Evolutionary conservation across 2,329 filamentous ascomycete species (phyloP).

Genomic region (Trichoderma arundinaceum): DNA sequence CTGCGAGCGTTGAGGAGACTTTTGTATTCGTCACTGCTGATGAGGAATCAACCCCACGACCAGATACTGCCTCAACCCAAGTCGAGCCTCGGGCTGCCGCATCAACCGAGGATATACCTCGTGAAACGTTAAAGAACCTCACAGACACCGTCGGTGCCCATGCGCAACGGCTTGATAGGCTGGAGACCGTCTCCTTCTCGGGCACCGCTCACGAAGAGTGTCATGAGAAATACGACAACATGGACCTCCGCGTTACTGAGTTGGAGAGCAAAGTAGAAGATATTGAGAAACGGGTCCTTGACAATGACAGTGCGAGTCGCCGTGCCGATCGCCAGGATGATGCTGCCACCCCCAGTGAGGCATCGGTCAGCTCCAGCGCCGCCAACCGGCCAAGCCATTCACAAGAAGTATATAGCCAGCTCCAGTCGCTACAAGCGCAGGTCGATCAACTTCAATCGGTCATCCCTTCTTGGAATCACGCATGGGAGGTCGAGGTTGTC

Average conservation of each 20-base stretch:
- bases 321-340: constrained; percentile 48
- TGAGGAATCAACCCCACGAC: constrained; percentile 31
- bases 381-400: constrained; percentile 49
- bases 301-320: constrained; percentile 52
- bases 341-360: constrained; percentile 53
- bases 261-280: constrained; percentile 69
- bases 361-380: constrained; percentile 53
- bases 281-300: constrained; percentile 59
- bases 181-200: constrained; percentile 74
- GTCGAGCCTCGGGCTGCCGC: constrained; percentile 38
- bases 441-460: constrained; percentile 63
- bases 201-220: constrained; percentile 71
- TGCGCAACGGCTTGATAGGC: constrained; percentile 67
- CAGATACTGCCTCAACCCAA: constrained; percentile 40
- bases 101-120: constrained; percentile 38
- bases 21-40: constrained; percentile 38
- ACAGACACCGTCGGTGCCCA: constrained; percentile 63
- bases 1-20: constrained; percentile 35
- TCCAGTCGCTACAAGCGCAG: constrained; percentile 57
- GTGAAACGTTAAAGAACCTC: constrained; percentile 52
- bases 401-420: constrained; percentile 56
- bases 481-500: constrained; percentile 79
- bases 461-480: constrained; percentile 64
- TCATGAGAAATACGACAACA: constrained; percentile 68
- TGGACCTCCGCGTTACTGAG: constrained; percentile 71